Evolutionary conservation across 257 asterid genomes (phyloP), one percentile per base, ranked within the genome.

Genomic region (Lycium barbarum): DNA sequence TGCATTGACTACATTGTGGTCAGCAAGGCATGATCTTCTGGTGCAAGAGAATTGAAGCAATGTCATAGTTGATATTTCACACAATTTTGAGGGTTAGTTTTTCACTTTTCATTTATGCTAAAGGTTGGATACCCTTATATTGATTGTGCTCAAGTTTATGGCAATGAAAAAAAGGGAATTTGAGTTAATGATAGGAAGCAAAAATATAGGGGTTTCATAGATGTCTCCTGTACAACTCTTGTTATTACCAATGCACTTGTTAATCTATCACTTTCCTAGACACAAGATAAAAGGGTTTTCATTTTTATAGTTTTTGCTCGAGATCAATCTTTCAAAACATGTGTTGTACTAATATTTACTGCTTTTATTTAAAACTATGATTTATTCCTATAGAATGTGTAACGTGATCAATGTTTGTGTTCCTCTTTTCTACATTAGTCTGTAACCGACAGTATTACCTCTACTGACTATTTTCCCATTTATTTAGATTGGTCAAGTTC

Each of bases 401-500:
- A 40, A n/a, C n/a, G 5, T 6, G 45, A 40, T 40, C 45, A 40
- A 6, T 40, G 45, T 40, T 40, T 40, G 45, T 40, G 45, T 40
- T 40, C 45, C 45, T 40, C 45, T 40, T 40, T 40, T 40, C 3
- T 2, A 54, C 43, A 38, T 55, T 2, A 40, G 5, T 6, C 5
- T 12, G 15, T 6, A 14, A 14, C 8, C 10, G 71, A 2, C 33
- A 33, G 47, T 14, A 13, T 5, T 67, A 35, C 49, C 2, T 67
- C 20, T 67, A 14, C 45, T 35, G 0, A 12, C 45, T 26, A 12
- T 35, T 13, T 76, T 63, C 53, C 18, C 22, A 43, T 43, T 61
- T 86, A 87, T 85, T 12, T 90, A 94, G 97, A 89, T 94, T 88
- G 98, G 98, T 86, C 71, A 59, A 10, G 90, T 80, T 86, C 88